Evolutionary conservation across 345 rosid species (phyloP).

Genomic region (Hevea brasiliensis): DNA sequence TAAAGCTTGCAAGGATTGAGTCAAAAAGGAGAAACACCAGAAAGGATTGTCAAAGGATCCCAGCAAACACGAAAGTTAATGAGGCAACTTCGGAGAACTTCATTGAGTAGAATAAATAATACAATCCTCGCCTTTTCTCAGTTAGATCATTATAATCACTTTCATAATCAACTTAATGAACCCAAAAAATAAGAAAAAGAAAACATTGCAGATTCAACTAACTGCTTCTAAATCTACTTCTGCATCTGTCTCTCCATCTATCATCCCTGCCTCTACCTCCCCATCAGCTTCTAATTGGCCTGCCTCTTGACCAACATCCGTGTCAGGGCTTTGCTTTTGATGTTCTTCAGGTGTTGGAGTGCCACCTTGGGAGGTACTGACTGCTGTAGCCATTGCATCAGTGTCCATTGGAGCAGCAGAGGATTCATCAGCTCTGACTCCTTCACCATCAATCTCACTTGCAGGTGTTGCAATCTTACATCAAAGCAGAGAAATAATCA

Average conservation of each 20-base stretch:
- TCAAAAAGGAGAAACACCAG: too few relatives aligned
- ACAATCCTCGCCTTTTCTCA: not conserved
- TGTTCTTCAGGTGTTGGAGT: slow-evolving; percentile 71
- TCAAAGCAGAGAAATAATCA: not conserved
- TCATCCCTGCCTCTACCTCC: slow-evolving; percentile 48
- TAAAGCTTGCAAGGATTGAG: too few relatives aligned
- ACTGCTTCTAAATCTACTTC: slow-evolving; percentile 56
- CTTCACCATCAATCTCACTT: slow-evolving; percentile 69
- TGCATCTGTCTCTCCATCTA: slow-evolving; percentile 76
- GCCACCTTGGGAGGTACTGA: slow-evolving; percentile 43
- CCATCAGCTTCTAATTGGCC: slow-evolving; percentile 70
- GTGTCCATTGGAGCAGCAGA: slow-evolving; percentile 59
- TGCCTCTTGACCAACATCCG: slow-evolving; percentile 67
- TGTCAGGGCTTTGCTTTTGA: slow-evolving; percentile 71
- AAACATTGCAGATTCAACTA: slow-evolving; percentile 18
- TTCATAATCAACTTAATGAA: not conserved
- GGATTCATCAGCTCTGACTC: slow-evolving; percentile 59
- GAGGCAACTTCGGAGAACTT: not conserved
- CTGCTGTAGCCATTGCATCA: slow-evolving; percentile 38
- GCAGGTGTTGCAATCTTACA: slow-evolving; percentile 48
- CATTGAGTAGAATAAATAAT: not conserved
- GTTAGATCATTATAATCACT: not conserved
- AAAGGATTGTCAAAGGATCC: too few relatives aligned
- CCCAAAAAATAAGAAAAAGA: not conserved
- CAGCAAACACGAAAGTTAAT: too few relatives aligned